Evolutionary conservation across 1,284 basidiomycete genomes (phyloP).

Genomic region (Leccinum laetum): DNA sequence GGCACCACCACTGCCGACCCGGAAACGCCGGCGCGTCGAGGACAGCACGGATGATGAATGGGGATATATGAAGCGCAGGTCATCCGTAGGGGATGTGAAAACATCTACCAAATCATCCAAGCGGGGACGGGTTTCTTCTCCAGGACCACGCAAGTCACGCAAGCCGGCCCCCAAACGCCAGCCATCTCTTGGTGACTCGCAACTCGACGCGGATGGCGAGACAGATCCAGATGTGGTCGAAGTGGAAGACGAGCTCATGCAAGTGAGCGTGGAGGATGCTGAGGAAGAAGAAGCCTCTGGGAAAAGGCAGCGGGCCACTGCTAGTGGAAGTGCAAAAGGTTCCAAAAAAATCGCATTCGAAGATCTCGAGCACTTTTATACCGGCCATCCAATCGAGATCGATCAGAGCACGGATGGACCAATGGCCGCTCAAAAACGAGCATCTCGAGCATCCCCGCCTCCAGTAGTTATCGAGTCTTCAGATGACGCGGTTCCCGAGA

Average conservation of each 20-base stretch:
- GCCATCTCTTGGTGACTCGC: conserved; percentile 30
- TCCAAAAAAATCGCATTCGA: conserved; percentile 20
- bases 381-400: conserved; percentile 31
- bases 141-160: conserved; percentile 22
- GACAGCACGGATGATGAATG: conserved; percentile 6
- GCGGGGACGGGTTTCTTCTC: conserved; percentile 30
- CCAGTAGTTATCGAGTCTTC: background rate
- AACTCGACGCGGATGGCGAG: conserved; percentile 35
- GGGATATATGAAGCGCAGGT: conserved; percentile 7
- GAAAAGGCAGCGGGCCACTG: background rate
- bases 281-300: conserved; percentile 13
- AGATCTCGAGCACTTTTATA: conserved; percentile 32
- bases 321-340: conserved; percentile 2
- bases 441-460: conserved; percentile 1
- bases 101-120: conserved; percentile 11
- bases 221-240: conserved; percentile 32
- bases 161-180: conserved; percentile 14
- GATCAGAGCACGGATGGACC: conserved; percentile 25
- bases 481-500: background rate
- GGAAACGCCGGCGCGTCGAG: conserved; percentile 27
- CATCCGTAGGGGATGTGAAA: conserved; percentile 15
- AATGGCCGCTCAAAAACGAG: background rate
- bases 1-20: conserved; percentile 17
- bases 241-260: conserved; percentile 36
- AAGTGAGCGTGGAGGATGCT: conserved; percentile 21